Evolutionary conservation across 306 rosid genomes (phyloP), one percentile per base, ranked within the genome.

Genomic region (Lathyrus oleraceus): DNA sequence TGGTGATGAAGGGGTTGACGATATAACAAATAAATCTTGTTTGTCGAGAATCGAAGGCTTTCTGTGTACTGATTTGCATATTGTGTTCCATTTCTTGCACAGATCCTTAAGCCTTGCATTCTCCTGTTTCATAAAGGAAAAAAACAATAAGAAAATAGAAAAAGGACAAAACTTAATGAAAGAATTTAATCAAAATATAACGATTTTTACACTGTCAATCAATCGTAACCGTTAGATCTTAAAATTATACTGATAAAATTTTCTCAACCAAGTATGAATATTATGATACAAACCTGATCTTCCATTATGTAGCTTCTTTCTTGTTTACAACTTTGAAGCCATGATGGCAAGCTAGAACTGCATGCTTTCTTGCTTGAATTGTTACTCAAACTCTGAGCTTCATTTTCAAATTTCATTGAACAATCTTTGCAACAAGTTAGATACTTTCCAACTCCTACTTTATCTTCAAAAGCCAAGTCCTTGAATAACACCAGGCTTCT

Each of bases 261-360:
- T 16, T 27, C 5, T 60, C 9, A 53, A 27, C 6, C 0, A 61
- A 35, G 6, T 52, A 36, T 12, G 63, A 16, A 13, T 10, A 32
- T 10, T 15, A 48, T 12, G 19, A 78, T 10, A 57, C 63, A 45
- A 65, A 75, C 91, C 91, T 86, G 81, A 78, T 81, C 76, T 20
- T 70, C 81, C 23, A 48, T 42, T 16, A 61, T 54, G 54, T 76
- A 65, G 58, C 56, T 81, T 67, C 20, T 81, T 60, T 87, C 90
- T 67, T 88, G 81, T 72, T 82, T 89, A 40, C 76, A 82, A 69
- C 75, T 83, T 85, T 80, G 86, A 64, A 89, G 96, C 96, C 97
- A 91, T 23, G 79, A 35, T 56, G 93, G 96, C 52, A 89, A 84
- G 75, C 40, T 81, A 39, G 89, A 44, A 75, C 35, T 70, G 59